Base-by-base conservation (phyloP, 1,139 yeast species). In the Candida buenavistaensis region DNA sequence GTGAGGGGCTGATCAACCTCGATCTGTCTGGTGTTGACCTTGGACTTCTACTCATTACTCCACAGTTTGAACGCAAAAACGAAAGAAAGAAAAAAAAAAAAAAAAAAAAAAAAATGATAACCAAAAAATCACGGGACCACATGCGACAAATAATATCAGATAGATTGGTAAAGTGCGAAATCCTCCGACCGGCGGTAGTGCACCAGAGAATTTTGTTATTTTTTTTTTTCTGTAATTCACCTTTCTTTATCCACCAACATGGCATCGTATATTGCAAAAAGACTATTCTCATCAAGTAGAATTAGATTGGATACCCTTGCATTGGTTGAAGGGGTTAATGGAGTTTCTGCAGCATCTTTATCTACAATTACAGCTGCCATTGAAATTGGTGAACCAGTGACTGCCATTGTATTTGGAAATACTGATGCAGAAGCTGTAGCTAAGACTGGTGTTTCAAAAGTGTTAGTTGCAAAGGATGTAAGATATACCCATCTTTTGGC, bases 321-420 rank as follows among this genome's bases (percentile, higher is more conserved):
- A 1, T 77, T 86, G 46, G 63, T 89, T 30, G 97, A 89, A 61
- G 68, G 80, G 29, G 49, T 62, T 10, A 80, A 67, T 4, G 55
- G 59, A 36, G 63, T 86, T 35, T 62, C 82, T 1, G 78, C 94
- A 3, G 78, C 86, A 2, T 78, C 96, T 3, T 69, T 86, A 40
- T 77, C 84, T 5, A 64, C 85, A 3, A 53, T 84, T 23, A 63
- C 72, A 7, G 92, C 92, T 5, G 89, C 92, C n/a, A 53, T 55
- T 28, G 68, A 73, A 42, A 48, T 83, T 26, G 83, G 84, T 6
- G 72, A 80, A 50, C 87, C 88, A 32, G 65, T 83, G 19, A 74
- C 79, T 14, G 88, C 83, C 2, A 52, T 83, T 14, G 51, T 82
- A 8, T 63, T 79, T 4, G 89, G 89, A 2, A 62, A 82, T 1